Evolutionary conservation across 495 filamentous ascomycete species (phyloP).

Genomic region (Wilcoxina mikolae): DNA sequence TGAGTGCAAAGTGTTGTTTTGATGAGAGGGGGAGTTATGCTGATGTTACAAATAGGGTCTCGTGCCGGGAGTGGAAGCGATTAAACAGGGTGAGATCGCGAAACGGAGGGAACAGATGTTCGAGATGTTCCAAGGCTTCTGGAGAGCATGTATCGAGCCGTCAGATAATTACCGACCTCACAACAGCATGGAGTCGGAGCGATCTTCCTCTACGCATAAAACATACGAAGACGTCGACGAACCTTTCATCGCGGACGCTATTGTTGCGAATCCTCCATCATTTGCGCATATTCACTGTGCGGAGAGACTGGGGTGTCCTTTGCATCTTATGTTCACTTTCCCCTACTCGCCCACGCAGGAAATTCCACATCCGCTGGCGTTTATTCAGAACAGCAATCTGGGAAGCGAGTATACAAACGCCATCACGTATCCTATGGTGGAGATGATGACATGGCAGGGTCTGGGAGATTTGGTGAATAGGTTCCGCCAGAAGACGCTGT

Average conservation of each 20-base stretch:
- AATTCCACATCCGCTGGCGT: slow-evolving; percentile 60
- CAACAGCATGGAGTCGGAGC: slow-evolving; percentile 2
- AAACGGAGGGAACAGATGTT: slow-evolving; percentile 45
- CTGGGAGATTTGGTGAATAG: slow-evolving; percentile 51
- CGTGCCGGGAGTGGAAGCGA: slow-evolving; percentile 47
- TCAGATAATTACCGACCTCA: slow-evolving; percentile 29
- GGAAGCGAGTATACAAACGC: slow-evolving; percentile 54
- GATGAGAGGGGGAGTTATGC: background rate
- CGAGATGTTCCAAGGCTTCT: slow-evolving; percentile 47
- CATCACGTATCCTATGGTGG: slow-evolving; percentile 55
- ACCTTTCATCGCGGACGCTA: slow-evolving; percentile 56
- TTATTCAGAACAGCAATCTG: slow-evolving; percentile 47
- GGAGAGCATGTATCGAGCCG: slow-evolving; percentile 45
- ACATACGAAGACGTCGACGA: slow-evolving; percentile 10
- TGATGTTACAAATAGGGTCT: slow-evolving; percentile 34
- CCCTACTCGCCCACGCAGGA: slow-evolving; percentile 53
- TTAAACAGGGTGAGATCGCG: slow-evolving; percentile 51
- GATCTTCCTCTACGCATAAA: slow-evolving; percentile 19
- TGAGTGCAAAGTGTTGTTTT: slow-evolving; percentile 1
- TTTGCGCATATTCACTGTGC: slow-evolving; percentile 55
- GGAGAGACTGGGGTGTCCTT: slow-evolving; percentile 47
- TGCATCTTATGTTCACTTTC: slow-evolving; percentile 54
- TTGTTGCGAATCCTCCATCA: slow-evolving; percentile 53
- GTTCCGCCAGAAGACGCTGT: slow-evolving; percentile 45
- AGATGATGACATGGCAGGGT: slow-evolving; percentile 50